Evolutionary conservation across 2,329 filamentous ascomycete genomes (phyloP).

Genomic region (Cyphellophora attinorum): DNA sequence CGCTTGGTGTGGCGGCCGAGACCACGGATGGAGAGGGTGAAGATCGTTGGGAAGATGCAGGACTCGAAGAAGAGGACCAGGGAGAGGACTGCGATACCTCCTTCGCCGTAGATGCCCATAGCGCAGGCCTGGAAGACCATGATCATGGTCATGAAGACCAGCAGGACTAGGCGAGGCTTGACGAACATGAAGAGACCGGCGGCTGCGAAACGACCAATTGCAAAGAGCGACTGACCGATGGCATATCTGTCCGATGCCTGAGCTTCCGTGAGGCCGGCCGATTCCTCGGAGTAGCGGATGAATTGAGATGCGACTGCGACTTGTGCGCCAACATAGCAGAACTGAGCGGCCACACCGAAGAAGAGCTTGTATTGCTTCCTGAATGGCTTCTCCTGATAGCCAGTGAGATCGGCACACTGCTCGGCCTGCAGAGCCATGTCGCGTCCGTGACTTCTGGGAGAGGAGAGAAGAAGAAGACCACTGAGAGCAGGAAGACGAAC

Average conservation of each 20-base stretch:
- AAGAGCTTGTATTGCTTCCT: constrained; percentile 66
- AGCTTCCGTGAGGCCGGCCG: constrained; percentile 42
- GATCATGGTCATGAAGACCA: constrained; percentile 55
- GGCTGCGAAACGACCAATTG: constrained; percentile 64
- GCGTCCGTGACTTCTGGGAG: constrained; percentile 64
- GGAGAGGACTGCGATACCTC: constrained; percentile 49
- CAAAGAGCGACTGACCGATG: constrained; percentile 67
- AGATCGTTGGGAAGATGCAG: constrained; percentile 74
- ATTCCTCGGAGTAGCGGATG: constrained; percentile 64
- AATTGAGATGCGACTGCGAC: constrained; percentile 20
- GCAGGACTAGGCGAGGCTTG: constrained; percentile 60
- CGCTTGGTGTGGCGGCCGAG: constrained; percentile 69
- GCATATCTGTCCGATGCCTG: constrained; percentile 61
- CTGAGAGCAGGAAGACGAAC: constrained; percentile 59
- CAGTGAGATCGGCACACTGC: constrained; percentile 28
- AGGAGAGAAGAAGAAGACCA: constrained; percentile 56
- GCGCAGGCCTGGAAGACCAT: constrained; percentile 49
- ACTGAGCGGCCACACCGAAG: constrained; percentile 66
- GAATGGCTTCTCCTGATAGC: constrained; percentile 50
- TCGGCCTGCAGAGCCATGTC: constrained; percentile 53
- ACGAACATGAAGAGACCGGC: constrained; percentile 57
- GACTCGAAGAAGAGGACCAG: constrained; percentile 73
- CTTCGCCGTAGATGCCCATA: constrained; percentile 38
- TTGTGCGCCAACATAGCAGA: constrained; percentile 60
- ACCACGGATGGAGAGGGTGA: constrained; percentile 67